Percentiles rank a stretch among this genome's conserved stretches.
phyloP scores from a whole-genome alignment of 176 grass and related monocot species.

The Melocanna baccifera region DNA sequence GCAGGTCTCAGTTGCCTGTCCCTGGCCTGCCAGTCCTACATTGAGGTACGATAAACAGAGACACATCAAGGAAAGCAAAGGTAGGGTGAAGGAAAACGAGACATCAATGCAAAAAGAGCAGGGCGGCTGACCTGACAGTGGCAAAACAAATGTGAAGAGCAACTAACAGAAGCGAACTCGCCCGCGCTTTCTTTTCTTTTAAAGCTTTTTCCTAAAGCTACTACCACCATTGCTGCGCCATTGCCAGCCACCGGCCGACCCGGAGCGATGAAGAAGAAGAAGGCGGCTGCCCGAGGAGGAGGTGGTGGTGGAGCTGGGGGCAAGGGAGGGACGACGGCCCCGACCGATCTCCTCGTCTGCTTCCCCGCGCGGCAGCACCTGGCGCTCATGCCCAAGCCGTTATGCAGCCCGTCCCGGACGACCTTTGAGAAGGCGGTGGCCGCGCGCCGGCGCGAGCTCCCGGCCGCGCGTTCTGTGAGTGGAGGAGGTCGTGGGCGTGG shows the following conservation, averaged over 20 bases:
- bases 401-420: slow-evolving; percentile 66
- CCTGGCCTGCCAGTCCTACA: not conserved
- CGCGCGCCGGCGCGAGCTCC: slow-evolving; percentile 37
- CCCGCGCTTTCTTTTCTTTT: slow-evolving; percentile 47
- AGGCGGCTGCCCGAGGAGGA: not conserved
- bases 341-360: slow-evolving; percentile 73
- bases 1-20: not conserved
- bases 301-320: not conserved
- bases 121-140: not conserved
- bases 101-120: slow-evolving; percentile 11
- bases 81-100: slow-evolving; percentile 26
- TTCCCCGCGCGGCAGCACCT: slow-evolving; percentile 73
- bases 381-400: slow-evolving; percentile 68
- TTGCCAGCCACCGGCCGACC: not conserved
- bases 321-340: slow-evolving; percentile 10
- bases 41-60: not conserved
- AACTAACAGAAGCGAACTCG: slow-evolving; percentile 26
- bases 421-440: slow-evolving; percentile 54
- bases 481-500: slow-evolving; percentile 23
- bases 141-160: not conserved
- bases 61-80: slow-evolving; percentile 31
- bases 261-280: slow-evolving; percentile 34
- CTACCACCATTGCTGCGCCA: not conserved
- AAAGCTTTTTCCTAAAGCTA: slow-evolving; percentile 28
- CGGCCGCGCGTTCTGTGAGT: not conserved